Evolutionary conservation across 305 asterid species (phyloP).

Genomic region (Ilex paraguariensis): DNA sequence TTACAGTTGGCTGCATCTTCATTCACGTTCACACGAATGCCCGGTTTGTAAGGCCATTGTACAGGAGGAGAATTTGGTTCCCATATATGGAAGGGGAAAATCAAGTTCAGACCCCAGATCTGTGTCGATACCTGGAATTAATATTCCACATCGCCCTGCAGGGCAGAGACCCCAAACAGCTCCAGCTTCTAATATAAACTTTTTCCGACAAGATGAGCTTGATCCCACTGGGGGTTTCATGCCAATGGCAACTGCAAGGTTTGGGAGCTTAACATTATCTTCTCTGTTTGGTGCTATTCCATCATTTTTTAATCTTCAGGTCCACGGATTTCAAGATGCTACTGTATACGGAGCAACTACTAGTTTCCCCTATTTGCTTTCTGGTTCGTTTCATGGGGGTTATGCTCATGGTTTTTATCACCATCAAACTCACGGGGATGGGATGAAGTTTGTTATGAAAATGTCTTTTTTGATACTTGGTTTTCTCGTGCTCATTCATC

Average conservation of each 20-base stretch:
- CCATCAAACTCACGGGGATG: conserved; percentile 43
- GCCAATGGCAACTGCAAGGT: conserved; percentile 63
- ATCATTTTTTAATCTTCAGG: conserved; percentile 61
- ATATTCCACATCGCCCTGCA: conserved; percentile 52
- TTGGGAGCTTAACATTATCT: conserved; percentile 58
- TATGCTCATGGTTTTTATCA: conserved; percentile 71
- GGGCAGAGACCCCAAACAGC: conserved; percentile 65
- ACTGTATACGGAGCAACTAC: conserved; percentile 73
- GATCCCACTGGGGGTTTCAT: conserved; percentile 41
- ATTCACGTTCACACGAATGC: conserved; percentile 73
- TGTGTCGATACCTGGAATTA: conserved; percentile 30
- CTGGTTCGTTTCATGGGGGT: conserved; percentile 80
- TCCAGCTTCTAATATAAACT: conserved; percentile 43
- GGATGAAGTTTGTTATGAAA: conserved; percentile 55
- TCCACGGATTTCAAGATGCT: conserved; percentile 66
- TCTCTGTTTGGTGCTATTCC: conserved; percentile 57
- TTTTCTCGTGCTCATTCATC: conserved; percentile 37
- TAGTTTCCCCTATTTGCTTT: conserved; percentile 62
- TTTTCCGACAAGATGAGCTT: conserved; percentile 43
- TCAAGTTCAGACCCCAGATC: conserved; percentile 45
- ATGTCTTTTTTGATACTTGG: conserved; percentile 39
- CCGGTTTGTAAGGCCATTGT: conserved; percentile 78
- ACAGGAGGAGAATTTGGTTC: conserved; percentile 62
- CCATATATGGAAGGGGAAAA: conserved; percentile 78
- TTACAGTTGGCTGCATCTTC: conserved; percentile 73